A percentile compares a stretch with the other conserved stretches of the same genome.
Conservation (phyloP, 805 yeast species). For the Torulaspora microellipsoides region DNA sequence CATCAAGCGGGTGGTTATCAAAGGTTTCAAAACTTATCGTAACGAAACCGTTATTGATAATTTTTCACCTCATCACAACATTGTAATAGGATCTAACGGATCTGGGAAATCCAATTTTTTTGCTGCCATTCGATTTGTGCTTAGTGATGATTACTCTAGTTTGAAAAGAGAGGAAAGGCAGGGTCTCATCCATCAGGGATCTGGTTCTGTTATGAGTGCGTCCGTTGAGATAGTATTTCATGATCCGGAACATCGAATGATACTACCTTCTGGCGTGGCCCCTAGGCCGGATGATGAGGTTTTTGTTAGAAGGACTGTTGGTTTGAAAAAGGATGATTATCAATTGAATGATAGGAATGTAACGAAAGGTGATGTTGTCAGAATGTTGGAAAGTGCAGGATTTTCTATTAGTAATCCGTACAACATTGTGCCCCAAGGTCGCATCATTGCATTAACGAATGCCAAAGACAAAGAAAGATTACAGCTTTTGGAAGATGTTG, state of each 20-base stretch:
- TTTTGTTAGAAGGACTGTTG: slow-evolving; percentile 79
- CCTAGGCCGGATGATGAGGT: slow-evolving; percentile 55
- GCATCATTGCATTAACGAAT: slow-evolving; percentile 81
- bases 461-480: slow-evolving; percentile 83
- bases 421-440: slow-evolving; percentile 96
- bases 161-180: slow-evolving; percentile 82
- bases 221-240: slow-evolving; percentile 88
- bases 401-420: slow-evolving; percentile 87
- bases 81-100: slow-evolving; percentile 90
- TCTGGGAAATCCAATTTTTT: slow-evolving; percentile 95
- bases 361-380: slow-evolving; percentile 74
- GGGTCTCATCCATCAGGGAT: slow-evolving; percentile 83
- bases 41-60: slow-evolving; percentile 73
- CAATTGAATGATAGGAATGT: slow-evolving; percentile 76
- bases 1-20: slow-evolving; percentile 59
- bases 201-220: slow-evolving; percentile 86
- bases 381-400: slow-evolving; percentile 84
- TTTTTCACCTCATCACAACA: slow-evolving; percentile 78
- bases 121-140: slow-evolving; percentile 88
- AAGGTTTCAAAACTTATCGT: slow-evolving; percentile 91
- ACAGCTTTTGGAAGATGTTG: slow-evolving; percentile 77
- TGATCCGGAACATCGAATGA: slow-evolving; percentile 71
- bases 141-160: slow-evolving; percentile 84
- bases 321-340: slow-evolving; percentile 89
- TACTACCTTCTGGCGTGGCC: slow-evolving; percentile 42